Evolutionary conservation across 2,329 filamentous ascomycete genomes (phyloP).

Genomic region (Arthrobotrys conoides): DNA sequence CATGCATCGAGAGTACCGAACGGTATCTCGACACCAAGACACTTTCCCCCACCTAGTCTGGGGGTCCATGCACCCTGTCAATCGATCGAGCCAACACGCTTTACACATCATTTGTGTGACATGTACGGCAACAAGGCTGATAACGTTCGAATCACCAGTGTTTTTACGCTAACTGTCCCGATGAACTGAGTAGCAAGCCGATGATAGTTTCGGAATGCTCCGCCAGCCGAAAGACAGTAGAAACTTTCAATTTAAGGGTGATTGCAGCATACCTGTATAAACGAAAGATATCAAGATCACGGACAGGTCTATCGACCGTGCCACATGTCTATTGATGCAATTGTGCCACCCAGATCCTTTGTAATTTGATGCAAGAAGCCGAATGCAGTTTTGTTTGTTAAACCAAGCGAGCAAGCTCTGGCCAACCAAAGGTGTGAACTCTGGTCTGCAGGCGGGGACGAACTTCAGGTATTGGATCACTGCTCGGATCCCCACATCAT

Average conservation of each 20-base stretch:
- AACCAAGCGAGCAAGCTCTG: background rate
- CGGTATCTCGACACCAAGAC: background rate
- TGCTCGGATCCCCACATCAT: background rate
- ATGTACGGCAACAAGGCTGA: background rate
- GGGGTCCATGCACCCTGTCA: background rate
- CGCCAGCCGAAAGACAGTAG: background rate
- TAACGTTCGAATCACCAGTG: background rate
- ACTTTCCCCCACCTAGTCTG: background rate
- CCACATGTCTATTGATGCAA: background rate
- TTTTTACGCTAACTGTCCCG: background rate
- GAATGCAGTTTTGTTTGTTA: background rate
- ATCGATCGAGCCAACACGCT: background rate
- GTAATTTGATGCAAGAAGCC: constrained; percentile 13
- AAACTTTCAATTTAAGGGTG: background rate
- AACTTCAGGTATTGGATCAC: background rate
- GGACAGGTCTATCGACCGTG: background rate
- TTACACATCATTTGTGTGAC: background rate
- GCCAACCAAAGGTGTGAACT: background rate
- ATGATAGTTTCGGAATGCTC: background rate
- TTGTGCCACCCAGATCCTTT: constrained; percentile 23
- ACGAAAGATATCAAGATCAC: background rate
- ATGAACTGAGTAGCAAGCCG: background rate
- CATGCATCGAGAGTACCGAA: background rate
- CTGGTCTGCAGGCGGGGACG: background rate
- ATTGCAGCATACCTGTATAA: background rate